phyloP scores from a whole-genome alignment of 306 rosid species.

The Argentina anserina region DNA sequence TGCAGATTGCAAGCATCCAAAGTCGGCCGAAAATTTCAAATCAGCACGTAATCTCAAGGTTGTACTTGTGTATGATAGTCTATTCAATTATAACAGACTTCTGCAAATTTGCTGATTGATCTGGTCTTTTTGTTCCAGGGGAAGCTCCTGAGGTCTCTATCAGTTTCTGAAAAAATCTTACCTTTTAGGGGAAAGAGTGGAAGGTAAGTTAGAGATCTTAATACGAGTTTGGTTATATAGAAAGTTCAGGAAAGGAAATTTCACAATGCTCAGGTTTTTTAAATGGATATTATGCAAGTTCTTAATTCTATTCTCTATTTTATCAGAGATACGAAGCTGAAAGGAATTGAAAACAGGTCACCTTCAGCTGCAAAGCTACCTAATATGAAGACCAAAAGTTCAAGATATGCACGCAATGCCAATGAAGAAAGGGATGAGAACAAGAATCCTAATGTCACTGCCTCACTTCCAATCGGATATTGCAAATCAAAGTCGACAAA shows the following conservation, averaged over 20 bases:
- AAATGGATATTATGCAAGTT: neutral
- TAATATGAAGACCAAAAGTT: conserved; percentile 8
- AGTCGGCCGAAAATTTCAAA: conserved; percentile 40
- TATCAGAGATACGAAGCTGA: conserved; percentile 19
- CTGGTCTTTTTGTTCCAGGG: conserved; percentile 21
- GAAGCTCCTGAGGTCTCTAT: conserved; percentile 35
- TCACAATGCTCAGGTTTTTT: neutral
- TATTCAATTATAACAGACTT: neutral
- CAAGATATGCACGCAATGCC: conserved; percentile 20
- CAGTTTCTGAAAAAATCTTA: conserved; percentile 45
- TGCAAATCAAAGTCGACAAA: conserved; percentile 26
- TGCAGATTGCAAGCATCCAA: conserved; percentile 47
- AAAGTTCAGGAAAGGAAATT: neutral
- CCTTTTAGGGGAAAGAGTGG: conserved; percentile 33
- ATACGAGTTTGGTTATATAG: neutral
- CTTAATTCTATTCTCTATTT: neutral
- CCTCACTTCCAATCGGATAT: neutral
- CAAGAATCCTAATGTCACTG: conserved; percentile 42
- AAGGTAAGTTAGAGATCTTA: conserved; percentile 29
- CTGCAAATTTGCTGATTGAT: neutral
- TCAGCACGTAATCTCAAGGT: conserved; percentile 30
- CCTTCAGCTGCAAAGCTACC: conserved; percentile 17
- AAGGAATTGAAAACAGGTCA: conserved; percentile 6
- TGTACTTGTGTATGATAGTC: neutral
- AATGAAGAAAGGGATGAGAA: conserved; percentile 42